Evolutionary conservation across 495 filamentous ascomycete species (phyloP).

Genomic region (Penicillium odoratum): DNA sequence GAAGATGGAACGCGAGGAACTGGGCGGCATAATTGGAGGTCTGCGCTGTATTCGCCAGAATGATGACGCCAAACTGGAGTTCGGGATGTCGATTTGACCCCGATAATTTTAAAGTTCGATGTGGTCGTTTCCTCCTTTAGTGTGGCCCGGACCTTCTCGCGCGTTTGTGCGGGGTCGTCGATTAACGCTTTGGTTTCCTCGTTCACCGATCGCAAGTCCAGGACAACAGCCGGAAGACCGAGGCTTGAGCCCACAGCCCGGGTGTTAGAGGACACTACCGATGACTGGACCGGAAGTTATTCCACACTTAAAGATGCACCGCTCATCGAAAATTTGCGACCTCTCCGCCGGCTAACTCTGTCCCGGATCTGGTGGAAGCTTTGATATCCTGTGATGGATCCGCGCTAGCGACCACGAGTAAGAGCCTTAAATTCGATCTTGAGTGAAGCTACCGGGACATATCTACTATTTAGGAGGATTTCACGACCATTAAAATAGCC

Average conservation of each 20-base stretch:
- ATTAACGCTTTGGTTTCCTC: slow-evolving; percentile 3
- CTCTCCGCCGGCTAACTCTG: too few relatives aligned
- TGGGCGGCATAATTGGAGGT: slow-evolving; percentile 12
- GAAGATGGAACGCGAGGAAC: slow-evolving; percentile 7
- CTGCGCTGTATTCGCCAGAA: slow-evolving; percentile 44
- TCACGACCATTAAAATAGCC: too few relatives aligned
- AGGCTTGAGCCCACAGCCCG: background rate
- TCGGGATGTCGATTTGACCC: slow-evolving; percentile 27
- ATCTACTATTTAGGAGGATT: too few relatives aligned
- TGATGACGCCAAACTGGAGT: slow-evolving; percentile 39
- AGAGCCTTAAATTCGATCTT: too few relatives aligned
- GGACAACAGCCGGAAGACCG: background rate
- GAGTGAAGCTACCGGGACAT: too few relatives aligned
- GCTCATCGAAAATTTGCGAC: too few relatives aligned
- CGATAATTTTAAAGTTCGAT: background rate
- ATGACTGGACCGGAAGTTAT: too few relatives aligned
- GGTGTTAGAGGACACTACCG: background rate
- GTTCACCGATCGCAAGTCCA: slow-evolving; percentile 16
- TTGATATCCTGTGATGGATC: too few relatives aligned
- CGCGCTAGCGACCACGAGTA: too few relatives aligned
- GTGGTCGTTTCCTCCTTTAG: background rate
- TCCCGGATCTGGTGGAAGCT: too few relatives aligned
- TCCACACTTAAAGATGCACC: too few relatives aligned
- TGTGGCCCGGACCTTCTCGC: slow-evolving; percentile 4
- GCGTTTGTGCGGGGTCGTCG: background rate